Percentiles rank a stretch among this genome's conserved stretches.
These are phyloP conservation scores for Tagetes patula DNA, from an alignment of 129 eudicot genomes.

Conservation along the genomic window DNA sequence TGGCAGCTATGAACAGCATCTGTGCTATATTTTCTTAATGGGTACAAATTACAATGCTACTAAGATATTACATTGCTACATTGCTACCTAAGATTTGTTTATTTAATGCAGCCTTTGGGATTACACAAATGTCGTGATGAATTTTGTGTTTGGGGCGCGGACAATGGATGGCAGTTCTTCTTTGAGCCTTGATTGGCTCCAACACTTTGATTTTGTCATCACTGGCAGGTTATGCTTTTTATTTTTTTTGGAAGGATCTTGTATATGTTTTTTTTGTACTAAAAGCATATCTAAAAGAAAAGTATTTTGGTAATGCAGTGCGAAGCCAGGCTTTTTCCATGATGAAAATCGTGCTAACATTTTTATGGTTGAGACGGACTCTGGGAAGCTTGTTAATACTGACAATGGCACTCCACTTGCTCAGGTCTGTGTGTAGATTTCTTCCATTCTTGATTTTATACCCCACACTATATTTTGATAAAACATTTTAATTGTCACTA, in stretches of 20 bases:
- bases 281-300: neutral
- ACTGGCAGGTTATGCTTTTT: constrained; percentile 79
- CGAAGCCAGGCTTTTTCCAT: constrained; percentile 94
- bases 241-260: constrained; percentile 10
- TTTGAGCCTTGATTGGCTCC: constrained; percentile 82
- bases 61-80: neutral
- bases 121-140: constrained; percentile 93
- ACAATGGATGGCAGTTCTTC: constrained; percentile 32
- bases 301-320: constrained; percentile 41
- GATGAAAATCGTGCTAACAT: constrained; percentile 87
- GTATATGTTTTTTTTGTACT: neutral
- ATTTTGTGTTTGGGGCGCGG: constrained; percentile 65
- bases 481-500: constrained; percentile 18
- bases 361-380: constrained; percentile 77
- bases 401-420: constrained; percentile 96
- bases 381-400: constrained; percentile 91
- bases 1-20: neutral
- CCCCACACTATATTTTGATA: neutral
- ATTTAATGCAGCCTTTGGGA: constrained; percentile 94
- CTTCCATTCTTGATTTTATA: neutral
- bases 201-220: constrained; percentile 87
- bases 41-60: no score
- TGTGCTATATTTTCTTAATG: neutral
- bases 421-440: constrained; percentile 55
- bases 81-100: constrained; percentile 17